Conservation (phyloP, 2,329 filamentous ascomycete genomes). For the Fusarium sp. region DNA sequence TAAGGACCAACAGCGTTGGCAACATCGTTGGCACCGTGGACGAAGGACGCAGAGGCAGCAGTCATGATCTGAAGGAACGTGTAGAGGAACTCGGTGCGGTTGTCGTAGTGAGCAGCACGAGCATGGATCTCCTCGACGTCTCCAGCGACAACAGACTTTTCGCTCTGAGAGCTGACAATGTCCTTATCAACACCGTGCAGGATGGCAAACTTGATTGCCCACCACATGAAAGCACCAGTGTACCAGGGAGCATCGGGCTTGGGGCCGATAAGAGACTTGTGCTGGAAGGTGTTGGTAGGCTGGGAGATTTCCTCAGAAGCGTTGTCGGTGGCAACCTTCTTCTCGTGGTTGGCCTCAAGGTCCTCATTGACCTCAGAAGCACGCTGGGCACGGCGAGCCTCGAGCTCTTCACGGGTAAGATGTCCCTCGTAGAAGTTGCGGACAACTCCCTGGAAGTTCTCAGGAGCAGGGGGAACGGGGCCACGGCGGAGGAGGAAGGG, state of each 20-base stretch:
- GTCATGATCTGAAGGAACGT: constrained; percentile 71
- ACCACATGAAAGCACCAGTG: constrained; percentile 56
- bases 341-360: constrained; percentile 44
- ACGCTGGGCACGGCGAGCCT: constrained; percentile 52
- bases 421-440: constrained; percentile 70
- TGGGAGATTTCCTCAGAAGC: constrained; percentile 71
- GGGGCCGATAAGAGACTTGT: constrained; percentile 53
- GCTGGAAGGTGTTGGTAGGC: constrained; percentile 46
- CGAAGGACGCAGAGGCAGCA: constrained; percentile 72
- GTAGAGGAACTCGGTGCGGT: constrained; percentile 71
- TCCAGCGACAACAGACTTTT: constrained; percentile 60
- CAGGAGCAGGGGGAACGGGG: constrained; percentile 55
- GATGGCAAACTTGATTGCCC: constrained; percentile 58
- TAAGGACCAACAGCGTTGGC: constrained; percentile 73
- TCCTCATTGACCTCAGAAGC: constrained; percentile 37
- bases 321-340: constrained; percentile 39
- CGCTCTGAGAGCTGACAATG: constrained; percentile 52
- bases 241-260: constrained; percentile 60
- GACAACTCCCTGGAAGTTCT: constrained; percentile 55
- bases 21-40: constrained; percentile 76
- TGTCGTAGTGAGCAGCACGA: constrained; percentile 69
- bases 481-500: constrained; percentile 63
- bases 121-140: constrained; percentile 68
- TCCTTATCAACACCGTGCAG: constrained; percentile 62
- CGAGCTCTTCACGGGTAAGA: constrained; percentile 65